phyloP scores from a whole-genome alignment of 108 stramenopile species.

The Parmales sp. region DNA sequence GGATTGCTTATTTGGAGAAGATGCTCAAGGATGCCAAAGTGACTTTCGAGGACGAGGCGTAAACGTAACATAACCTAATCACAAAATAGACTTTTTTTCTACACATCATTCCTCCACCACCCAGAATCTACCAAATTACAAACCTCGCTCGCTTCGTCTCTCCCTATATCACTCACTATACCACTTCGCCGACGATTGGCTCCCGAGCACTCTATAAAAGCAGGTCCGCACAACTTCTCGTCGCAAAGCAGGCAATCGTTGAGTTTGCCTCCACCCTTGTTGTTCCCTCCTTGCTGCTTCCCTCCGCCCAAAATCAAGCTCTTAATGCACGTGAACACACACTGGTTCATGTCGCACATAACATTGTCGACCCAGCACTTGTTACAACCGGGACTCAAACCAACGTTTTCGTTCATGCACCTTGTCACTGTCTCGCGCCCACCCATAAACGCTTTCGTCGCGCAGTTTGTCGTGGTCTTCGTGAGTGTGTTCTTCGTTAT shows the following conservation, averaged over 20 bases:
- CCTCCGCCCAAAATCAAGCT: conserved; percentile 13
- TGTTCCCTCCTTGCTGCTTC: conserved; percentile 13
- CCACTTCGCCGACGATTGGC: conserved; percentile 35
- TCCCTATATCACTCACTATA: conserved; percentile 34
- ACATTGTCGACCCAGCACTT: conserved; percentile 29
- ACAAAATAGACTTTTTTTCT: too few species aligned
- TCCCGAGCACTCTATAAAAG: conserved; percentile 35
- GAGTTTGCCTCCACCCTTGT: conserved; percentile 21
- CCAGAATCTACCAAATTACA: conserved; percentile 5
- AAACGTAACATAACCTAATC: too few species aligned
- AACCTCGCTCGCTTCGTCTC: conserved; percentile 16
- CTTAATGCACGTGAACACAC: conserved; percentile 22
- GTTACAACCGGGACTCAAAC: conserved; percentile 21
- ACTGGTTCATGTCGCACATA: conserved; percentile 22
- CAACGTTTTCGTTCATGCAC: conserved; percentile 19
- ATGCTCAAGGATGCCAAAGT: conserved; percentile 57
- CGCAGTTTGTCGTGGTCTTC: conserved; percentile 17
- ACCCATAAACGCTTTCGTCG: conserved; percentile 14
- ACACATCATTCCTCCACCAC: too few species aligned
- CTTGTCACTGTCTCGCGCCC: conserved; percentile 5
- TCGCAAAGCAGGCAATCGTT: conserved; percentile 33
- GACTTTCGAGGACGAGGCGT: too few species aligned
- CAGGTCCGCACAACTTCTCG: conserved; percentile 39
- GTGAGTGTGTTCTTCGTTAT: conserved; percentile 22
- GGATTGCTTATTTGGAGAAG: conserved; percentile 66